Percentiles rank a stretch among this genome's conserved stretches.
These are phyloP conservation scores for Backusella morwellensis DNA, from an alignment of 192 early-diverging fungal genomes.

Conservation along the genomic window DNA sequence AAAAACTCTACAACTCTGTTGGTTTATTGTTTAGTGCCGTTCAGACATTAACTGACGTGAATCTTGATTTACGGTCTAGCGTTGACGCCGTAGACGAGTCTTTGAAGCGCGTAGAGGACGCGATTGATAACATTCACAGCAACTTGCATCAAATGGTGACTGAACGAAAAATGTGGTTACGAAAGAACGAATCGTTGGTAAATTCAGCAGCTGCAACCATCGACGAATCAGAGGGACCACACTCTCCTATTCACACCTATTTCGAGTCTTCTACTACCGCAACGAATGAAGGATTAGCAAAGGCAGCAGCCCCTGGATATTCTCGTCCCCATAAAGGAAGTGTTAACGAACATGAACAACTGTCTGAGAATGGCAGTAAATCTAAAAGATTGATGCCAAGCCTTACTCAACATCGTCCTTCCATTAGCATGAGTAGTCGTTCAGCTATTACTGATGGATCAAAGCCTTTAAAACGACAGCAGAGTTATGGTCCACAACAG, in stretches of 20 bases:
- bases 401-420: constrained; percentile 1
- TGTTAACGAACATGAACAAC: background rate
- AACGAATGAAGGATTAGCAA: background rate
- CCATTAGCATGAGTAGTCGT: background rate
- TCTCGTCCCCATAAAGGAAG: background rate
- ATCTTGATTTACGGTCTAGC: background rate
- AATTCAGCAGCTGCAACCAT: background rate
- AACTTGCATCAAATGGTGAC: constrained; percentile 27
- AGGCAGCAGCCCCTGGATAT: background rate
- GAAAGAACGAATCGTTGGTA: background rate
- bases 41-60: constrained; percentile 24
- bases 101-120: constrained; percentile 10
- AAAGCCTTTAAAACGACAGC: constrained; percentile 15
- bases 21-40: constrained; percentile 29
- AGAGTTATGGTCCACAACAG: constrained; percentile 1
- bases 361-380: background rate
- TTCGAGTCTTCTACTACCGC: background rate
- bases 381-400: background rate
- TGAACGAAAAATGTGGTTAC: constrained; percentile 19
- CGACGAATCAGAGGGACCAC: background rate
- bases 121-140: constrained; percentile 21
- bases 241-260: constrained; percentile 4
- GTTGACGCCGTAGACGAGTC: constrained; percentile 14
- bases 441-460: background rate
- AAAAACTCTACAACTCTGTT: constrained; percentile 32